These are phyloP conservation scores for Corinectria fuckeliana DNA, from an alignment of 2,329 filamentous ascomycete species.

Conservation along the genomic window DNA sequence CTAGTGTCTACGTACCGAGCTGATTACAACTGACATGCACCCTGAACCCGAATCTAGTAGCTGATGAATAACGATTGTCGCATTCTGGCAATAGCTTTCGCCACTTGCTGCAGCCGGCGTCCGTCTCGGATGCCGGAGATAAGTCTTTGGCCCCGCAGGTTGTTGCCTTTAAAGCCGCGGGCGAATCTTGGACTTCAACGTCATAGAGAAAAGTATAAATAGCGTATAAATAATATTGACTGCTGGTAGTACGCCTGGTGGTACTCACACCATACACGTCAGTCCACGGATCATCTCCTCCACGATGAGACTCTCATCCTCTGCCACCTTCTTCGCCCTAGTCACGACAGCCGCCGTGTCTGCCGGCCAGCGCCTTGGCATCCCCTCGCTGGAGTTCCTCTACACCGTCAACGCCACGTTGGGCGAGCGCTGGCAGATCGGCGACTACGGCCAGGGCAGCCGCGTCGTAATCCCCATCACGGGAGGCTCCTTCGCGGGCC, in stretches of 20 bases:
- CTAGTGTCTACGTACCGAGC: too few relatives aligned
- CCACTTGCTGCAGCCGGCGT: not conserved
- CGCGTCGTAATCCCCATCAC: conserved; percentile 42
- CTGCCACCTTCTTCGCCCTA: not conserved
- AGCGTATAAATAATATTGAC: not conserved
- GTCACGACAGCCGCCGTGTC: not conserved
- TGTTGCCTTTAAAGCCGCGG: not conserved
- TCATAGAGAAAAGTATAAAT: too few relatives aligned
- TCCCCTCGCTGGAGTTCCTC: conserved; percentile 28
- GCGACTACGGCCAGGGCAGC: conserved; percentile 30
- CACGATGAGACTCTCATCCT: conserved; percentile 3
- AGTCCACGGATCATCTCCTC: too few relatives aligned
- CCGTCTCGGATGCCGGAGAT: not conserved
- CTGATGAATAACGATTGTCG: too few relatives aligned
- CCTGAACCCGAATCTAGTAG: too few relatives aligned
- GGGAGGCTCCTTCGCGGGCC: conserved; percentile 46
- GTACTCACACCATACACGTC: not conserved
- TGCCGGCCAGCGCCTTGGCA: conserved; percentile 22
- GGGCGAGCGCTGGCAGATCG: conserved; percentile 30
- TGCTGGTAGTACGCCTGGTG: not conserved
- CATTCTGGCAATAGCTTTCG: not conserved
- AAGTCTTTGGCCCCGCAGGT: not conserved
- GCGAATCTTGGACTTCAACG: not conserved
- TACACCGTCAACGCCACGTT: conserved; percentile 33
- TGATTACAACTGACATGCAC: too few relatives aligned